Percentiles rank a stretch among this genome's conserved stretches.
phyloP scores from a whole-genome alignment of 1,284 basidiomycete species.

The Ustilago crameri region DNA sequence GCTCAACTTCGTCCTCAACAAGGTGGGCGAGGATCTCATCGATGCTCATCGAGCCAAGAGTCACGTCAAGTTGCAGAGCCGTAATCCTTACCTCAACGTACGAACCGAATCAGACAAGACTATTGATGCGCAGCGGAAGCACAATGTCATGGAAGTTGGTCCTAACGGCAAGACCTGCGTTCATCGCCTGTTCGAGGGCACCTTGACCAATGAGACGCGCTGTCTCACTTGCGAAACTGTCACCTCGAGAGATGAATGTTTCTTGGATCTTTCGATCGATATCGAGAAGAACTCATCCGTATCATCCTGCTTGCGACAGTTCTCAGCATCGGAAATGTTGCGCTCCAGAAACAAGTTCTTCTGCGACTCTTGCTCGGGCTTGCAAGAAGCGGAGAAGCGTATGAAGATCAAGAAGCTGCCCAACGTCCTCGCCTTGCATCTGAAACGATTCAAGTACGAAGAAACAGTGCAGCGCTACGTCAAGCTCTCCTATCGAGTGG shows the following conservation, averaged over 20 bases:
- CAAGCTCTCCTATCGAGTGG: conserved; percentile 94
- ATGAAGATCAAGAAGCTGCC: conserved; percentile 98
- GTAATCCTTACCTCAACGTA: conserved; percentile 33
- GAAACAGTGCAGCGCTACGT: conserved; percentile 87
- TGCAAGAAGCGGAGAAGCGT: conserved; percentile 97
- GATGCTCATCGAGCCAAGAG: conserved; percentile 65
- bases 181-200: conserved; percentile 91
- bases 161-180: conserved; percentile 78
- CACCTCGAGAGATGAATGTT: conserved; percentile 94
- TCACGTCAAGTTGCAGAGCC: conserved; percentile 44
- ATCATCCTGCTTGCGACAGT: conserved; percentile 92
- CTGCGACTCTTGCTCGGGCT: conserved; percentile 93
- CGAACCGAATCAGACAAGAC: conserved; percentile 24
- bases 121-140: conserved; percentile 56
- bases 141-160: conserved; percentile 53
- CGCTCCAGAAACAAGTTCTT: conserved; percentile 98
- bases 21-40: conserved; percentile 90
- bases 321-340: conserved; percentile 97
- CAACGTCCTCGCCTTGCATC: conserved; percentile 90
- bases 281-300: conserved; percentile 97
- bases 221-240: conserved; percentile 91
- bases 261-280: conserved; percentile 96
- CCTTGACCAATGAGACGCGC: conserved; percentile 92
- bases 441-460: conserved; percentile 98
- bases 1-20: conserved; percentile 91